Evolutionary conservation across 345 rosid genomes (phyloP).

Genomic region (Combretum micranthum): DNA sequence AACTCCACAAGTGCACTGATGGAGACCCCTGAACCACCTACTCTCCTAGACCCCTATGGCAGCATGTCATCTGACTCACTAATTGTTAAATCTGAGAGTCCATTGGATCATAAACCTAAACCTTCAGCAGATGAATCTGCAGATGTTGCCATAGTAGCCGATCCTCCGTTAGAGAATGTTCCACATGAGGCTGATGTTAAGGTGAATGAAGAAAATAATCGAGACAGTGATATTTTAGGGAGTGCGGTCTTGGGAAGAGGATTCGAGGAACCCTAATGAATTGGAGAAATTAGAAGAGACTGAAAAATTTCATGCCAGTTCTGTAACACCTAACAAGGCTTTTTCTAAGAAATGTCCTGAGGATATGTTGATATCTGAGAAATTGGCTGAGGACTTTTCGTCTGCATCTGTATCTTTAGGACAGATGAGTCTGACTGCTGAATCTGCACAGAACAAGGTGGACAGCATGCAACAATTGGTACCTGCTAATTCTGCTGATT

Average conservation of each 20-base stretch:
- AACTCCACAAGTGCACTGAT: background rate
- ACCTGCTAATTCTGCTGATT: constrained; percentile 17
- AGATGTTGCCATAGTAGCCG: background rate
- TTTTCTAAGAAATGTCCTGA: constrained; percentile 27
- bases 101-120: background rate
- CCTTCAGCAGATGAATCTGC: background rate
- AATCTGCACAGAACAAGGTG: constrained; percentile 15
- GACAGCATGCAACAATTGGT: constrained; percentile 17
- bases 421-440: constrained; percentile 11
- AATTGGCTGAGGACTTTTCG: constrained; percentile 13
- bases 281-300: constrained; percentile 21
- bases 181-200: constrained; percentile 14
- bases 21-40: background rate
- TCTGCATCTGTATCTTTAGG: constrained; percentile 19
- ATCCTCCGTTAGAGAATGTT: background rate
- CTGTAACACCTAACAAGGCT: constrained; percentile 28
- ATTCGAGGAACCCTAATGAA: constrained; percentile 15
- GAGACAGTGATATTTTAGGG: constrained; percentile 8
- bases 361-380: constrained; percentile 20
- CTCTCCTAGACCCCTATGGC: no score
- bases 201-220: constrained; percentile 15
- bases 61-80: background rate
- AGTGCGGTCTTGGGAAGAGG: background rate
- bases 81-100: background rate
- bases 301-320: constrained; percentile 16